phyloP scores from a whole-genome alignment of 1,284 basidiomycete species.

The Ceratorhiza oryzae-sativae region DNA sequence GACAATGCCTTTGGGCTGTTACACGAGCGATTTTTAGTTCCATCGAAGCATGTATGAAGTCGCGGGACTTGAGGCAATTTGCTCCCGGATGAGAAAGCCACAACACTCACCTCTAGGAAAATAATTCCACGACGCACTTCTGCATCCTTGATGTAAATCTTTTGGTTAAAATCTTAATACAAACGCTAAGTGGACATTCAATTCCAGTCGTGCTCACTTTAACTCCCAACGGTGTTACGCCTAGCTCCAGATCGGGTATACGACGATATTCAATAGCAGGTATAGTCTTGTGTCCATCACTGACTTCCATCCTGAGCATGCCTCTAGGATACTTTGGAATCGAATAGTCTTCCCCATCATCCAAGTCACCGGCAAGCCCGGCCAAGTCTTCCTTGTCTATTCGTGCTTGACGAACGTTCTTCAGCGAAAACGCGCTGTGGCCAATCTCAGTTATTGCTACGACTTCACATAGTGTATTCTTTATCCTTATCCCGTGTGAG shows the following conservation, averaged over 20 bases:
- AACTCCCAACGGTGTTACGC: conserved; percentile 70
- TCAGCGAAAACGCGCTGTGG: conserved; percentile 69
- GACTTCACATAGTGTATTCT: conserved; percentile 68
- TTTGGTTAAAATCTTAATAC: not conserved
- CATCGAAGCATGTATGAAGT: no score
- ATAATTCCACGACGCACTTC: conserved; percentile 68
- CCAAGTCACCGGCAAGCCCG: conserved; percentile 58
- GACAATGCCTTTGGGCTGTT: conserved; percentile 15
- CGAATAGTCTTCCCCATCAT: conserved; percentile 71
- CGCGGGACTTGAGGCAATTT: no score
- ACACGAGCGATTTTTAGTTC: no score
- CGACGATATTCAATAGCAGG: conserved; percentile 73
- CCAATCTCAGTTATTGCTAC: conserved; percentile 76
- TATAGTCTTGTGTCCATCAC: conserved; percentile 66
- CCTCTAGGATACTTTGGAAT: conserved; percentile 75
- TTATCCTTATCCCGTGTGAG: conserved; percentile 52
- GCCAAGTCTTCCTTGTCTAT: conserved; percentile 64
- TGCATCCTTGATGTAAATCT: conserved; percentile 72
- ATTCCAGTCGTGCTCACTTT: conserved; percentile 59
- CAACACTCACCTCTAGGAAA: conserved; percentile 59
- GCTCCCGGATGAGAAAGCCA: no score
- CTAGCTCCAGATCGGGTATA: conserved; percentile 66
- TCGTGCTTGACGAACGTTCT: conserved; percentile 67
- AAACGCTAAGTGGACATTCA: not conserved
- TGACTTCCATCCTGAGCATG: conserved; percentile 71